A percentile compares a stretch with the other conserved stretches of the same genome.
phyloP scores from a whole-genome alignment of 2,329 filamentous ascomycete species.

The Aureobasidium uvarum region DNA sequence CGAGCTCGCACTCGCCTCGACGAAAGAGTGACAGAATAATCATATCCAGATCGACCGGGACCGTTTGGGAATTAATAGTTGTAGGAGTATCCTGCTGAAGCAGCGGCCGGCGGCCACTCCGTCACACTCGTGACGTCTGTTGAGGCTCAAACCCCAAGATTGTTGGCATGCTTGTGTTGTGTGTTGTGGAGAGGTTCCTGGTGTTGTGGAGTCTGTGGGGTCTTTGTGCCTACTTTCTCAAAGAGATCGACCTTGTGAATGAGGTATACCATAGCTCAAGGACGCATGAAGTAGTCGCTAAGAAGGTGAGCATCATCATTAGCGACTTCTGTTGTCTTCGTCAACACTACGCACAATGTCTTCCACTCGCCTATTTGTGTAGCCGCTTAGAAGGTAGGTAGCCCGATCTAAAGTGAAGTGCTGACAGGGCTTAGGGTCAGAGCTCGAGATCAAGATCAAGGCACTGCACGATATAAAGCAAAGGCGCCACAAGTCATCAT shows the following conservation, averaged over 20 bases:
- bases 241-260: background rate
- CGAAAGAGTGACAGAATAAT: background rate
- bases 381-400: background rate
- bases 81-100: background rate
- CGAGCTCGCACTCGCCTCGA: constrained; percentile 1
- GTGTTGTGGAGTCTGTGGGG: background rate
- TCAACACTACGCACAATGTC: background rate
- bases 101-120: background rate
- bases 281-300: background rate
- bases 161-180: background rate
- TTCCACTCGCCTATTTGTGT: background rate
- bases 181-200: background rate
- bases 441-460: constrained; percentile 11
- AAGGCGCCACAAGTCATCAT: constrained; percentile 23
- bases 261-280: background rate
- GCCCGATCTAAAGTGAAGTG: background rate
- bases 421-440: constrained; percentile 16
- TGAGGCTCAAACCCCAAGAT: constrained; percentile 13
- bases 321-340: background rate
- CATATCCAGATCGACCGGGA: background rate
- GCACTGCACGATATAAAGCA: constrained; percentile 1
- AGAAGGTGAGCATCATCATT: background rate
- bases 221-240: background rate
- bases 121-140: background rate
- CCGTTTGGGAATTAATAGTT: background rate